These are phyloP conservation scores for Heliamphora exappendiculata DNA, from an alignment of 148 eudicot species.

Conservation along the genomic window DNA sequence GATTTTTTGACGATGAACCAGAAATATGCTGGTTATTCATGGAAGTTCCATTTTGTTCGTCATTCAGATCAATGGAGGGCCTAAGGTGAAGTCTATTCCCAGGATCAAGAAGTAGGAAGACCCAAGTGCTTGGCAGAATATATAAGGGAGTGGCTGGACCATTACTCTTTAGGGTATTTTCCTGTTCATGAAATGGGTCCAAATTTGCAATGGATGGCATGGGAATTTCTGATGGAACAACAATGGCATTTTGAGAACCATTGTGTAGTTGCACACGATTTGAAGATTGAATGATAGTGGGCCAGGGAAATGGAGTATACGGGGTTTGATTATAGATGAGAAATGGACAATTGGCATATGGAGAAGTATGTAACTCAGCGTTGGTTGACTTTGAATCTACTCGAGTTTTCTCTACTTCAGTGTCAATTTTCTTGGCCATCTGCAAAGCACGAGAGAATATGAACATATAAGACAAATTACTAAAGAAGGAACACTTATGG, in stretches of 20 bases:
- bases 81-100: conserved; percentile 10
- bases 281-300: conserved; percentile 26
- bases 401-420: conserved; percentile 26
- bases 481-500: too few species aligned
- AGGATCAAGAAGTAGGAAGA: conserved; percentile 33
- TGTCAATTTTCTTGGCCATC: conserved; percentile 30
- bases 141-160: conserved; percentile 35
- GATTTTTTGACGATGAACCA: conserved; percentile 18
- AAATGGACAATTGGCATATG: conserved; percentile 21
- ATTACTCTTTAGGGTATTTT: conserved; percentile 9
- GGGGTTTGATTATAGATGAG: conserved; percentile 25
- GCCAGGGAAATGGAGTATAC: conserved; percentile 28
- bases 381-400: conserved; percentile 11
- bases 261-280: conserved; percentile 19
- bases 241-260: conserved; percentile 15
- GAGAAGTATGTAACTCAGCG: conserved; percentile 14
- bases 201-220: conserved; percentile 12
- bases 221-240: conserved; percentile 16
- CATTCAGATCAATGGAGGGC: conserved; percentile 16
- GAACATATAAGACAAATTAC: too few species aligned
- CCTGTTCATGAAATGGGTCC: conserved; percentile 18
- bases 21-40: conserved; percentile 13
- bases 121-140: conserved; percentile 48
- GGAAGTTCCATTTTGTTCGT: conserved; percentile 15
- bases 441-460: conserved; percentile 18